Conservation (phyloP, 169 alveolate species). For the Plasmodium gallinaceum region DNA sequence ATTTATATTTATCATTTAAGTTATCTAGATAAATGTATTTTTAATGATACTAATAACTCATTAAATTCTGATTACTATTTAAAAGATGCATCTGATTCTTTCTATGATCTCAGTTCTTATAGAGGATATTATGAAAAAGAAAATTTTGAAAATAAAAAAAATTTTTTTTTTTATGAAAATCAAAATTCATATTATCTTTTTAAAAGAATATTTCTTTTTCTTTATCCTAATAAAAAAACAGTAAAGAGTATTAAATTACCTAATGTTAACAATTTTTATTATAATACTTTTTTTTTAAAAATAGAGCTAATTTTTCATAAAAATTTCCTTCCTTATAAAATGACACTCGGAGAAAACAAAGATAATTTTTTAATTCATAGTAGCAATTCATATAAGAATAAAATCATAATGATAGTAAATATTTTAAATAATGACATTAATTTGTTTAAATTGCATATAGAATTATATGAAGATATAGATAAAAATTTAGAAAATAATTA, state of each 20-base stretch:
- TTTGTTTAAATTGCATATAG: slow-evolving; percentile 13
- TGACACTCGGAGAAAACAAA: slow-evolving; percentile 1
- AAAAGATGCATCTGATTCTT: neutral
- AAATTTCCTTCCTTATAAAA: slow-evolving; percentile 42
- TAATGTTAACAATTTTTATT: neutral
- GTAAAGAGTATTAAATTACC: slow-evolving; percentile 36
- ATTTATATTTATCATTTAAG: slow-evolving; percentile 35
- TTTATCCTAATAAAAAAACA: slow-evolving; percentile 13
- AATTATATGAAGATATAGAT: slow-evolving; percentile 44
- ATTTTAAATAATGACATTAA: slow-evolving; percentile 19
- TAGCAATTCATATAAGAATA: slow-evolving; percentile 46
- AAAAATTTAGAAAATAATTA: slow-evolving; percentile 8
- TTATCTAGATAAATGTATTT: slow-evolving; percentile 22
- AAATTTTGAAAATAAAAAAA: neutral
- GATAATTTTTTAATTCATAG: neutral
- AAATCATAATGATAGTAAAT: slow-evolving; percentile 19
- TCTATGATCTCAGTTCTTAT: slow-evolving; percentile 9
- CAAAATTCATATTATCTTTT: slow-evolving; percentile 24
- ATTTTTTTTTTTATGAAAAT: slow-evolving; percentile 4
- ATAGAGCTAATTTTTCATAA: slow-evolving; percentile 25
- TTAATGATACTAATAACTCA: neutral
- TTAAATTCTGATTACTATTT: neutral
- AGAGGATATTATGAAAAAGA: neutral
- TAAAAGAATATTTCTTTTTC: slow-evolving; percentile 16
- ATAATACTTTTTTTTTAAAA: slow-evolving; percentile 21